phyloP scores from a whole-genome alignment of 169 alveolate genomes.

The Pseudocohnilembus persalinus region DNA sequence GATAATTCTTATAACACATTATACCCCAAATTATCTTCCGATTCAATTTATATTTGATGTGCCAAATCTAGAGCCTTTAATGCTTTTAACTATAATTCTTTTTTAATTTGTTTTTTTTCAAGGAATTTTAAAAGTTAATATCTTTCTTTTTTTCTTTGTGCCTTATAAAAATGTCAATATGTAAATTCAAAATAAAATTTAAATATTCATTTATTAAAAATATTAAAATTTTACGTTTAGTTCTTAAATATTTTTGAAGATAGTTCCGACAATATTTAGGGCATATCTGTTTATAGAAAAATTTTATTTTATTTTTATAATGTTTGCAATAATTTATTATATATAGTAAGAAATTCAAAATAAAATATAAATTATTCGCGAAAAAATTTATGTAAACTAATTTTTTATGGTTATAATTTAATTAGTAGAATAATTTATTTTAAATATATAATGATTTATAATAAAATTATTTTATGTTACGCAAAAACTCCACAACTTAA shows the following conservation, averaged over 20 bases:
- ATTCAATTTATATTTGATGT: background rate
- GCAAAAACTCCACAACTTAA: background rate
- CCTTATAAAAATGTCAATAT: too few species aligned
- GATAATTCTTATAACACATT: background rate
- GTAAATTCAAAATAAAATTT: background rate
- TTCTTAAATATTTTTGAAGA: background rate
- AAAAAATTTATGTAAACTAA: too few species aligned
- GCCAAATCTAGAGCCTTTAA: background rate
- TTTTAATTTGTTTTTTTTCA: background rate
- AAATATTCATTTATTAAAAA: too few species aligned
- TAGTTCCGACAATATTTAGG: background rate
- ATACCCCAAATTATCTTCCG: background rate
- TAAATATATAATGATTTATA: too few species aligned
- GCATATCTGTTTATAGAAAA: too few species aligned
- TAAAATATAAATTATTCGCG: too few species aligned
- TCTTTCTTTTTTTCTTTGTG: background rate
- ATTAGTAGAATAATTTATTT: too few species aligned
- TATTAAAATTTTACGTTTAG: background rate
- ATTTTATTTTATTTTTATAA: too few species aligned
- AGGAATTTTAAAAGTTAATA: too few species aligned
- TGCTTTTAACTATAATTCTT: background rate
- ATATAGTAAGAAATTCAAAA: background rate
- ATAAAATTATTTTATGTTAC: background rate
- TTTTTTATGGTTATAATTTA: too few species aligned
- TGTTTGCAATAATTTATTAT: too few species aligned